phyloP scores from a whole-genome alignment of 2,329 filamentous ascomycete genomes.

The Diplodia scrobiculata region DNA sequence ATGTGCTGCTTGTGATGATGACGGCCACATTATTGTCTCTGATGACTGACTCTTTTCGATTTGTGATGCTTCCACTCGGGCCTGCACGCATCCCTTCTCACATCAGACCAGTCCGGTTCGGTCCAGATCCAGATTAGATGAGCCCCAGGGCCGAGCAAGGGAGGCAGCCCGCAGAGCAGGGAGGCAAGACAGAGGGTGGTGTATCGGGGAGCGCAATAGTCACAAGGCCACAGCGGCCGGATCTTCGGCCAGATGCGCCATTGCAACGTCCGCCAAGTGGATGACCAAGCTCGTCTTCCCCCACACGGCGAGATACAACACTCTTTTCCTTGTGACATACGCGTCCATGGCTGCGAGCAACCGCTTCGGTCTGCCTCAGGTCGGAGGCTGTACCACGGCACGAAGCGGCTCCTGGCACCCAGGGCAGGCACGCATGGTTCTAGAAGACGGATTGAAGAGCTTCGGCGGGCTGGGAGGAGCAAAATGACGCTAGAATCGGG shows the following conservation, averaged over 20 bases:
- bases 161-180: not conserved
- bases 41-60: constrained; percentile 21
- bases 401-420: constrained; percentile 9
- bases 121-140: constrained; percentile 21
- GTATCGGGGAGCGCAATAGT: not conserved
- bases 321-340: not conserved
- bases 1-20: not conserved
- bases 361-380: not conserved
- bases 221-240: not conserved
- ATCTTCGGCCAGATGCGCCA: not conserved
- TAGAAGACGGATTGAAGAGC: constrained; percentile 24
- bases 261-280: not conserved
- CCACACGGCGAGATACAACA: not conserved
- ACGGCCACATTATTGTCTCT: constrained; percentile 9
- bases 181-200: not conserved
- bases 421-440: constrained; percentile 19
- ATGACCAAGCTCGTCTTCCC: not conserved
- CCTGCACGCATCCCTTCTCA: constrained; percentile 14
- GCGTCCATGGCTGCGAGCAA: not conserved
- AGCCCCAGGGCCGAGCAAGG: constrained; percentile 3
- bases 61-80: constrained; percentile 7
- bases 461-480: not conserved
- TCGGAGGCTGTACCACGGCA: not conserved
- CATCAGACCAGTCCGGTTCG: constrained; percentile 12
- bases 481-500: constrained; percentile 1